These are phyloP conservation scores for Incumbomyces lentus DNA, from an alignment of 2,329 filamentous ascomycete species.

Conservation along the genomic window DNA sequence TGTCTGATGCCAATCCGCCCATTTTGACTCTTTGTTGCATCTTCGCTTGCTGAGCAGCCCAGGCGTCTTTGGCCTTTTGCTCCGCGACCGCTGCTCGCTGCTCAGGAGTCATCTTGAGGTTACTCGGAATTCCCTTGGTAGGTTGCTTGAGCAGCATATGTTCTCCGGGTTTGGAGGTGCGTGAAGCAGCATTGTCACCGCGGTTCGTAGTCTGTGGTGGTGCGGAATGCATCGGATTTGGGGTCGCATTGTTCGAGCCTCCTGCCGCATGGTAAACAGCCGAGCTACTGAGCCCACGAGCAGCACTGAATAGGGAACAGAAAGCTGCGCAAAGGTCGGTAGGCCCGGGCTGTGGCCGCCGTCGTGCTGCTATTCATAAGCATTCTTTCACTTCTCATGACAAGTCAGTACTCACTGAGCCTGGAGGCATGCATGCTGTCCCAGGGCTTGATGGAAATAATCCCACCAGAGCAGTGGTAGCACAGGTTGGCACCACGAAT, in stretches of 20 bases:
- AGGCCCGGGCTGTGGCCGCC: neutral
- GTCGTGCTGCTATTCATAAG: neutral
- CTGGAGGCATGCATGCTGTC: neutral
- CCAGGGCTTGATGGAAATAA: too few relatives aligned
- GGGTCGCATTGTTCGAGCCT: conserved; percentile 5
- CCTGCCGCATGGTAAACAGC: neutral
- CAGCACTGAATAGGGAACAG: conserved; percentile 5
- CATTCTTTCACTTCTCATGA: neutral
- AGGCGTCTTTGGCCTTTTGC: neutral
- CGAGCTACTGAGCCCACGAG: conserved; percentile 1
- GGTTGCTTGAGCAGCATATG: neutral
- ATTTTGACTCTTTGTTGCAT: neutral
- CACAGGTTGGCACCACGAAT: too few relatives aligned
- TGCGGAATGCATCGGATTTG: conserved; percentile 5
- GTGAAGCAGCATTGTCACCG: neutral
- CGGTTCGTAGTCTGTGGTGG: neutral
- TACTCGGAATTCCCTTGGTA: neutral
- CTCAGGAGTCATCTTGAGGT: neutral
- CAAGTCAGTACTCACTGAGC: neutral
- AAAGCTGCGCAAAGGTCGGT: conserved; percentile 5
- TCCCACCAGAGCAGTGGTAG: too few relatives aligned
- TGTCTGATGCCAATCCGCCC: conserved; percentile 9
- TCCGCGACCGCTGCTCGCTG: neutral
- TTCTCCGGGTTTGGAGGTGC: neutral
- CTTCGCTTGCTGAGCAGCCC: conserved; percentile 3